A percentile compares a stretch with the other conserved stretches of the same genome.
Evolutionary conservation across 1,139 yeast species (phyloP).

Genomic region (Nakaseomyces glabratus): DNA sequence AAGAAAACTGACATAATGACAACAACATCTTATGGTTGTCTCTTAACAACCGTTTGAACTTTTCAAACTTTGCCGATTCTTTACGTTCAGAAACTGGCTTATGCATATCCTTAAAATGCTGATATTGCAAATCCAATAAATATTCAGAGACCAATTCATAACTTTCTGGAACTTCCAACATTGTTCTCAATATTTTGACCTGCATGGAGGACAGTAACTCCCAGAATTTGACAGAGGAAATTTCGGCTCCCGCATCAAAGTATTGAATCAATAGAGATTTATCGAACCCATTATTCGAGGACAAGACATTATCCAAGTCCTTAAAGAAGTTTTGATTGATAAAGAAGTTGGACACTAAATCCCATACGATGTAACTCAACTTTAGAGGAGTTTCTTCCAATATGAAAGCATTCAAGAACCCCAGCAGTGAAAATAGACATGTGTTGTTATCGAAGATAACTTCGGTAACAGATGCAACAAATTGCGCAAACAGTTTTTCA

Average conservation of each 20-base stretch:
- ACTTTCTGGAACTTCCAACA: constrained; percentile 12
- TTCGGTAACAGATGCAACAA: constrained; percentile 24
- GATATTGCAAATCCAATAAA: constrained; percentile 17
- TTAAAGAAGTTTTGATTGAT: constrained; percentile 17
- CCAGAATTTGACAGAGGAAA: constrained; percentile 22
- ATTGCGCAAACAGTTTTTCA: constrained; percentile 21
- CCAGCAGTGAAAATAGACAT: constrained; percentile 27
- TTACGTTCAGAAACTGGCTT: neutral
- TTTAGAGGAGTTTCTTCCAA: constrained; percentile 15
- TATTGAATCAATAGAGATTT: constrained; percentile 28
- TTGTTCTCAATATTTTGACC: constrained; percentile 13
- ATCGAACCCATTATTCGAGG: constrained; percentile 19
- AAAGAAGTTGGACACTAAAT: constrained; percentile 14
- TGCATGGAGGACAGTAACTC: constrained; percentile 23
- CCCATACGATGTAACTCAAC: constrained; percentile 20
- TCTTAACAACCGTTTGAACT: constrained; percentile 6
- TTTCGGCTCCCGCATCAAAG: constrained; percentile 24
- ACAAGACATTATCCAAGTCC: constrained; percentile 18
- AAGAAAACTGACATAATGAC: constrained; percentile 16
- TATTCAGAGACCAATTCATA: constrained; percentile 10
- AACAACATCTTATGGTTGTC: constrained; percentile 11
- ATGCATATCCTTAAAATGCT: constrained; percentile 11
- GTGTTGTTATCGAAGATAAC: constrained; percentile 18
- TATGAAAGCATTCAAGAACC: constrained; percentile 26
- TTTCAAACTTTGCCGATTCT: constrained; percentile 8